Conservation (phyloP, 306 rosid species). For the Trifolium dubium region DNA sequence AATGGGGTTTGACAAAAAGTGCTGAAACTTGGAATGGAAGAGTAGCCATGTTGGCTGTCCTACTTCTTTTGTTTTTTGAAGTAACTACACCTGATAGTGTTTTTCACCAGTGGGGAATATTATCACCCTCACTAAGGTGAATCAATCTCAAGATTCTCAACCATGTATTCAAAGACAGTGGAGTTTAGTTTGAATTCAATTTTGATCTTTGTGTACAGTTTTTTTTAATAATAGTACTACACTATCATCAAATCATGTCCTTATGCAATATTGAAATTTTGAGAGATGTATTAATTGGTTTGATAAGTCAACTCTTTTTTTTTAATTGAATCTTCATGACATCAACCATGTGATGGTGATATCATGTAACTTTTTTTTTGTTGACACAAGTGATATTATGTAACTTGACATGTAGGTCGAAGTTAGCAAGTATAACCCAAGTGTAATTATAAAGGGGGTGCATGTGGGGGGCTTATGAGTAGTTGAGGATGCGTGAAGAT, state of each 20-base stretch:
- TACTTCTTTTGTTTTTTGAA: constrained; percentile 82
- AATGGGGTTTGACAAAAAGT: constrained; percentile 99
- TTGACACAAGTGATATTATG: too few species aligned
- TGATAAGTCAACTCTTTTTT: neutral
- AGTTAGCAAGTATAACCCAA: too few species aligned
- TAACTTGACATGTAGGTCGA: too few species aligned
- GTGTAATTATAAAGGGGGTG: too few species aligned
- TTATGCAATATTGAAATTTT: neutral
- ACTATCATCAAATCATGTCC: neutral
- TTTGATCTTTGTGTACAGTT: constrained; percentile 25
- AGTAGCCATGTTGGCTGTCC: constrained; percentile 97
- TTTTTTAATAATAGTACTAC: neutral
- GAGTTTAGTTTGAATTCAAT: constrained; percentile 32
- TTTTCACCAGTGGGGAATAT: constrained; percentile 93
- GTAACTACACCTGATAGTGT: constrained; percentile 96
- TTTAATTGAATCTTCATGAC: constrained; percentile 1
- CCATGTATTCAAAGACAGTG: constrained; percentile 33
- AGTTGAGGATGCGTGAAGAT: too few species aligned
- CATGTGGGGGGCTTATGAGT: too few species aligned
- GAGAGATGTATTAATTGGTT: neutral
- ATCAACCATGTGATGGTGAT: neutral
- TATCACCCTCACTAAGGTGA: constrained; percentile 65
- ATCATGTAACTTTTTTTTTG: neutral
- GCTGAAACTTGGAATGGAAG: constrained; percentile 99
- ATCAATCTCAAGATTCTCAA: neutral